Evolutionary conservation across 2,329 filamentous ascomycete genomes (phyloP).

Genomic region (Diplodia intermedia): DNA sequence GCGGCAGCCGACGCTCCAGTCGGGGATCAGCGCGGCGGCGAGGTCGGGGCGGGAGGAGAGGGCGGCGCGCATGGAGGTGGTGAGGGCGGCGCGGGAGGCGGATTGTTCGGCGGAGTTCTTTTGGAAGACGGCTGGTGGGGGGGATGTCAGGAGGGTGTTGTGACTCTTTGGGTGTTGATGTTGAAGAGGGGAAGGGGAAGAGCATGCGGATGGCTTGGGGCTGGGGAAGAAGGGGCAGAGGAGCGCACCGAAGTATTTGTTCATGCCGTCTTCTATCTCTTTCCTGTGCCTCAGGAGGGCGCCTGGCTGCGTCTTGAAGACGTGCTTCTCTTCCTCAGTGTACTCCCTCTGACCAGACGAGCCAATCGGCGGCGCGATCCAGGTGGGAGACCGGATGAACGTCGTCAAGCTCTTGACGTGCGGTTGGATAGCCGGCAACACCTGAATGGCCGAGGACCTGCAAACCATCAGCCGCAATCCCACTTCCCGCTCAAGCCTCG

Average conservation of each 20-base stretch:
- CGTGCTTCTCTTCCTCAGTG: slow-evolving; percentile 49
- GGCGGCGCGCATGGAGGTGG: slow-evolving; percentile 52
- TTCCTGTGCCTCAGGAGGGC: slow-evolving; percentile 53
- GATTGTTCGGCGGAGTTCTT: slow-evolving; percentile 50
- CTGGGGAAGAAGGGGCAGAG: background rate
- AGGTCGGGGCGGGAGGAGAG: slow-evolving; percentile 50
- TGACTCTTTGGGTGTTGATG: background rate
- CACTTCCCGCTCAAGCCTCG: slow-evolving; percentile 35
- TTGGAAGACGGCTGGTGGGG: slow-evolving; percentile 48
- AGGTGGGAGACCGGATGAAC: slow-evolving; percentile 60
- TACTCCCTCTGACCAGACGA: slow-evolving; percentile 53
- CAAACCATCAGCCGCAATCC: slow-evolving; percentile 33
- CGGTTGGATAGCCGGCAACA: slow-evolving; percentile 58
- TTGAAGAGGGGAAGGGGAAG: too few relatives aligned
- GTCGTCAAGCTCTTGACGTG: slow-evolving; percentile 55
- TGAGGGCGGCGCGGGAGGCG: slow-evolving; percentile 38
- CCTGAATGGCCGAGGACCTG: slow-evolving; percentile 63
- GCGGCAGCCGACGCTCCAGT: slow-evolving; percentile 48
- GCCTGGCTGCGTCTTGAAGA: slow-evolving; percentile 53
- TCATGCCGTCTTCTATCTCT: slow-evolving; percentile 55
- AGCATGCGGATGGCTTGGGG: background rate
- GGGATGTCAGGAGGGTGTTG: background rate
- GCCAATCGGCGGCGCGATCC: slow-evolving; percentile 57
- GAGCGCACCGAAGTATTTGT: slow-evolving; percentile 52
- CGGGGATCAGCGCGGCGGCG: slow-evolving; percentile 54